Conservation (phyloP, 352 stramenopile species). For the Pythium graminicola region DNA sequence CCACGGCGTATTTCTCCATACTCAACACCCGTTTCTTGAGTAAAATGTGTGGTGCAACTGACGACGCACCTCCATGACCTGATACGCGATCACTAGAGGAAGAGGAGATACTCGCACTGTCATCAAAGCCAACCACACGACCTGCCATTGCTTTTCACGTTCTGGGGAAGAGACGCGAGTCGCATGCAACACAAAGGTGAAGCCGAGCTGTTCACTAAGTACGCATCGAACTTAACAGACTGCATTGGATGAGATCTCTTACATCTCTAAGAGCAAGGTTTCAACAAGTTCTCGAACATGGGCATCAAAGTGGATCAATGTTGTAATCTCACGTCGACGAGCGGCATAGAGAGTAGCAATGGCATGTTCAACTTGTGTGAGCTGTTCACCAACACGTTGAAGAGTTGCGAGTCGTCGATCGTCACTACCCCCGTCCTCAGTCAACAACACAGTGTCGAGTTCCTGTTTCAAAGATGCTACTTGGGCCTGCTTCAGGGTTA, state of each 20-base stretch:
- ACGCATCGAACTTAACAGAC: constrained; percentile 4
- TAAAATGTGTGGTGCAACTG: neutral
- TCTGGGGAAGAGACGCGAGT: neutral
- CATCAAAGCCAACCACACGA: neutral
- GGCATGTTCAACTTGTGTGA: neutral
- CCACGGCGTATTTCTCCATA: neutral
- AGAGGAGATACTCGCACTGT: constrained; percentile 2
- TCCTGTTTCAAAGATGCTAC: neutral
- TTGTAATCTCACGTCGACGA: neutral
- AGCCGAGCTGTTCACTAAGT: constrained; percentile 2
- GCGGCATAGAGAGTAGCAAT: neutral
- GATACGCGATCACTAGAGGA: neutral
- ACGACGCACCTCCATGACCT: neutral
- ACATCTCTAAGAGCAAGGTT: too few relatives aligned
- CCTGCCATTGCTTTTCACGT: neutral
- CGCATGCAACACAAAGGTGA: neutral
- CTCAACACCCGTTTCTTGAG: constrained; percentile 1
- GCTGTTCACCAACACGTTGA: constrained; percentile 2
- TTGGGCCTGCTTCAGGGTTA: neutral
- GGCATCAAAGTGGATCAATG: constrained; percentile 11
- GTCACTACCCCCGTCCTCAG: neutral
- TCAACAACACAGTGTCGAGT: constrained; percentile 1
- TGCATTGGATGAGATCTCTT: too few relatives aligned
- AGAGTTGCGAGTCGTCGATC: constrained; percentile 2
- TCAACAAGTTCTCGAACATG: neutral